Conservation (phyloP, 331 rosid species). For the Quercus phellos region DNA sequence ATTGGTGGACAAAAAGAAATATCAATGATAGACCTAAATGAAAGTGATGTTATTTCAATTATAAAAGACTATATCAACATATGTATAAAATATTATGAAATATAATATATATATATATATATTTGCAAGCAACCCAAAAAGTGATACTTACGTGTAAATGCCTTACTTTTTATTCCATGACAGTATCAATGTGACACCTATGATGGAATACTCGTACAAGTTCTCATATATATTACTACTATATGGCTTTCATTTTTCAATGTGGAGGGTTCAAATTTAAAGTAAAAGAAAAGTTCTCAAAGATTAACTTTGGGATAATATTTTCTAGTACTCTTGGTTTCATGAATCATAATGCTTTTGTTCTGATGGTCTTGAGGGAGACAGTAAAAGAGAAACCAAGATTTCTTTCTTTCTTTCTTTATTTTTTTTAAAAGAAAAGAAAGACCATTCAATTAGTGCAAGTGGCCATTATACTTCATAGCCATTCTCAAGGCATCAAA, state of each 20-base stretch:
- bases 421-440: neutral
- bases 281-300: neutral
- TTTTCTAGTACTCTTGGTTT: neutral
- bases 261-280: constrained; percentile 6
- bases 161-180: neutral
- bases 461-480: constrained; percentile 22
- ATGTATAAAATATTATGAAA: too few species aligned
- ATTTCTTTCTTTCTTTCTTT: neutral
- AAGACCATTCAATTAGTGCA: constrained; percentile 20
- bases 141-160: neutral
- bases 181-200: neutral
- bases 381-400: neutral
- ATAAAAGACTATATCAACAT: too few species aligned
- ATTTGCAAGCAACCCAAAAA: neutral
- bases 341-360: constrained; percentile 12
- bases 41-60: too few species aligned
- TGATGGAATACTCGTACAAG: neutral
- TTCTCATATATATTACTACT: neutral
- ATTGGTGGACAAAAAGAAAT: too few species aligned
- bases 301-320: constrained; percentile 5
- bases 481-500: constrained; percentile 34
- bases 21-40: too few species aligned
- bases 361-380: constrained; percentile 30
- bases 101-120: too few species aligned
- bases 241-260: neutral